phyloP scores from a whole-genome alignment of 192 early-diverging fungal genomes.

The Coemansia pectinata region DNA sequence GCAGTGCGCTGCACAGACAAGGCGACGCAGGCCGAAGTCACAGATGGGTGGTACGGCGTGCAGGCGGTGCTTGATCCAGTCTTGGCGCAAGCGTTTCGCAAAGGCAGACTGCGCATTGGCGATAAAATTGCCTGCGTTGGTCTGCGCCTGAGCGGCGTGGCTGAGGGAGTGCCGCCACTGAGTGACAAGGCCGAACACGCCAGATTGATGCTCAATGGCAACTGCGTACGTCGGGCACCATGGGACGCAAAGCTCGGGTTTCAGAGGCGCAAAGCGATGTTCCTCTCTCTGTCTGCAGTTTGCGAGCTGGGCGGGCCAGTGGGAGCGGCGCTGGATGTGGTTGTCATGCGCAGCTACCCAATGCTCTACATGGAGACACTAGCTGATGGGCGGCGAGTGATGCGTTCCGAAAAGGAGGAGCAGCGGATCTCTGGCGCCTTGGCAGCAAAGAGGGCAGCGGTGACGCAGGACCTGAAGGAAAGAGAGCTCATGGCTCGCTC shows the following conservation, averaged over 20 bases:
- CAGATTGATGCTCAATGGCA: conserved; percentile 20
- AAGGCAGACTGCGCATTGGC: conserved; percentile 27
- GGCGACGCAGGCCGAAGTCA: conserved; percentile 21
- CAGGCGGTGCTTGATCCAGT: conserved; percentile 19
- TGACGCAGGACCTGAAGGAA: conserved; percentile 17
- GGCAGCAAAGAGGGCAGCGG: conserved; percentile 5
- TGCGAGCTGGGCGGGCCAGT: conserved; percentile 27
- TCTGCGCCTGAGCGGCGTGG: conserved; percentile 12
- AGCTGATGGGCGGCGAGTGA: conserved; percentile 15
- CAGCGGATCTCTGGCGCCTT: conserved; percentile 7
- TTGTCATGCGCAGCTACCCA: conserved; percentile 43
- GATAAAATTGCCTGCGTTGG: conserved; percentile 47
- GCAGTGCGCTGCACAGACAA: background rate
- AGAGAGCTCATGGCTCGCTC: background rate
- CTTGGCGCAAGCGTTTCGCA: conserved; percentile 13
- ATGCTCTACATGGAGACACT: conserved; percentile 34
- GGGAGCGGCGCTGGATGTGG: conserved; percentile 39
- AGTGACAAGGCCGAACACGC: conserved; percentile 13
- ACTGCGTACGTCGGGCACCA: conserved; percentile 35
- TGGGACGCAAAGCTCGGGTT: conserved; percentile 47
- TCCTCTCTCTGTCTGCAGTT: conserved; percentile 31
- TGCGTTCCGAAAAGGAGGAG: conserved; percentile 38
- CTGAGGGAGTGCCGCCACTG: conserved; percentile 29
- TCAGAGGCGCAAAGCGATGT: conserved; percentile 10
- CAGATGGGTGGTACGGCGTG: conserved; percentile 50